Evolutionary conservation across 2,329 filamentous ascomycete species (phyloP).

Genomic region (Hypoxylon sp.): DNA sequence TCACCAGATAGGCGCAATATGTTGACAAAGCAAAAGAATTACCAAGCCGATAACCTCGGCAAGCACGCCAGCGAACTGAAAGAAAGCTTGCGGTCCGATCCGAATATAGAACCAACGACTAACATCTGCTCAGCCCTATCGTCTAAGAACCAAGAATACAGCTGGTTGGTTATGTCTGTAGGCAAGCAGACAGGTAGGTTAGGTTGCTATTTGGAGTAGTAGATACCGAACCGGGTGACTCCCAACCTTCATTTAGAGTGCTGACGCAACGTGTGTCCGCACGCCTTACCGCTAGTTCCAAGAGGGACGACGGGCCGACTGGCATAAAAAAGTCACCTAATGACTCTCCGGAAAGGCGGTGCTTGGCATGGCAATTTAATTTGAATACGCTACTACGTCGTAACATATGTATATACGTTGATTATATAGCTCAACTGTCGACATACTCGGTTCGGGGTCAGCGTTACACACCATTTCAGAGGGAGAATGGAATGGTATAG

Average conservation of each 20-base stretch:
- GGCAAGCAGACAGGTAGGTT: neutral
- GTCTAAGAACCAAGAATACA: constrained; percentile 2
- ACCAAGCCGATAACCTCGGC: no score
- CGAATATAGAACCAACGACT: constrained; percentile 24
- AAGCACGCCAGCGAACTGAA: neutral
- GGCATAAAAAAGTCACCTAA: constrained; percentile 1
- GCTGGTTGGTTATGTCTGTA: no score
- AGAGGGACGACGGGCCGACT: constrained; percentile 21
- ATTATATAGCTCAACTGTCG: constrained; percentile 12
- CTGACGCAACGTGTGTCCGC: constrained; percentile 20
- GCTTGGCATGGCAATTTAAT: constrained; percentile 27
- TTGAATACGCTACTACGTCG: constrained; percentile 1
- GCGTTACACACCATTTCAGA: constrained; percentile 22
- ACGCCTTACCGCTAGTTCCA: constrained; percentile 13
- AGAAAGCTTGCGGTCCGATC: constrained; percentile 15
- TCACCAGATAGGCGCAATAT: constrained; percentile 3
- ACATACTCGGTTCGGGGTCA: constrained; percentile 22
- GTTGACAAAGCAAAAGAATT: no score
- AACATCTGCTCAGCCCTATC: constrained; percentile 31
- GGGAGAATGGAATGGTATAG: constrained; percentile 14
- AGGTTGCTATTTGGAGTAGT: constrained; percentile 13
- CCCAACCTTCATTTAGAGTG: constrained; percentile 24
- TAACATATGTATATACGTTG: constrained; percentile 12
- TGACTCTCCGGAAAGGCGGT: constrained; percentile 16
- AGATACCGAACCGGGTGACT: constrained; percentile 8